Conservation (phyloP, 2,329 filamentous ascomycete genomes). For the Beauveria rudraprayagi region DNA sequence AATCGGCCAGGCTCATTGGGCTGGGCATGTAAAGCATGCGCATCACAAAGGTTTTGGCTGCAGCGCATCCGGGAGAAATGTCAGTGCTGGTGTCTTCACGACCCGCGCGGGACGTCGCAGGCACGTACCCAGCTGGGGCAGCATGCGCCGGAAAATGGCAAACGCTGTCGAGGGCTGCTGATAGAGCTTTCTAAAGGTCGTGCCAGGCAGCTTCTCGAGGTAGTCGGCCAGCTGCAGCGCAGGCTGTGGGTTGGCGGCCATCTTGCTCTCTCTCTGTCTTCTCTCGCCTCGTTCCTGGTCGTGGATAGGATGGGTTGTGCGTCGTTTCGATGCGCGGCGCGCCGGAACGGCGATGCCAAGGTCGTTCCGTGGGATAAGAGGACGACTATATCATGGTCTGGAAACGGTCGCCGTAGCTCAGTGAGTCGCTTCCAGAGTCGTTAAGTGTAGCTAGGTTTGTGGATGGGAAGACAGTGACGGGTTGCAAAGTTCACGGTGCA, state of each 20-base stretch:
- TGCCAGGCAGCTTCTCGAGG: slow-evolving; percentile 82
- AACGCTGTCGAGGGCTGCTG: slow-evolving; percentile 92
- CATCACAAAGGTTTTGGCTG: slow-evolving; percentile 94
- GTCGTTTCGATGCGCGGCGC: not conserved
- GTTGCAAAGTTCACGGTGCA: not conserved
- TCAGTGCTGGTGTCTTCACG: not conserved
- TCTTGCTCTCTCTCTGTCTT: slow-evolving; percentile 18
- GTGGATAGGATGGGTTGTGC: not conserved
- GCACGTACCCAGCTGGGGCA: slow-evolving; percentile 72
- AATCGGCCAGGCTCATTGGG: slow-evolving; percentile 68
- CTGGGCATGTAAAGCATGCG: slow-evolving; percentile 83
- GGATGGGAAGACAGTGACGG: not conserved
- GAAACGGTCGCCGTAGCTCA: not conserved
- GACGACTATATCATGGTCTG: slow-evolving; percentile 14
- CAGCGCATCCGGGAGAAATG: not conserved
- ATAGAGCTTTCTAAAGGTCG: slow-evolving; percentile 86
- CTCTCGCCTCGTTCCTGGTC: not conserved
- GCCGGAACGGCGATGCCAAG: slow-evolving; percentile 8
- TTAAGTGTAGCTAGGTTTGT: not conserved
- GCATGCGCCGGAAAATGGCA: slow-evolving; percentile 94
- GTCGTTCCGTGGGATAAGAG: not conserved
- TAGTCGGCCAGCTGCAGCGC: slow-evolving; percentile 71
- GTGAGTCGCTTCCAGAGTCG: not conserved
- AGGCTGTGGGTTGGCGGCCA: slow-evolving; percentile 39
- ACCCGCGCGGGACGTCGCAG: not conserved